phyloP scores from a whole-genome alignment of 352 stramenopile genomes.

The Phytophthora pisi region DNA sequence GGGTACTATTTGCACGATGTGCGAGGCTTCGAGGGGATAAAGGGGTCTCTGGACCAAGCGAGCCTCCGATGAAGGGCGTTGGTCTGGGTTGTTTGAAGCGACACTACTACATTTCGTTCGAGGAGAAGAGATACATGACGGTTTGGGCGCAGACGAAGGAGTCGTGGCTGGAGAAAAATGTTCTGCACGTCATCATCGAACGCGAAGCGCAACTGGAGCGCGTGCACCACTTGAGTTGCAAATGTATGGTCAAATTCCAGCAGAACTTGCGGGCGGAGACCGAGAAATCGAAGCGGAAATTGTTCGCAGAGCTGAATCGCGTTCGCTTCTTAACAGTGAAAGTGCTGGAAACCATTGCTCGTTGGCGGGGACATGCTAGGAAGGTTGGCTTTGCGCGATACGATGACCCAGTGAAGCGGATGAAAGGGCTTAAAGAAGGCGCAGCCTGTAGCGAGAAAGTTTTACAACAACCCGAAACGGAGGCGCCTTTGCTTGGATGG shows the following conservation, averaged over 20 bases:
- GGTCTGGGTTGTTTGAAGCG: slow-evolving; percentile 68
- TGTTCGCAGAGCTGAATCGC: slow-evolving; percentile 57
- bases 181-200: slow-evolving; percentile 59
- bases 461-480: slow-evolving; percentile 8
- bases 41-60: background rate
- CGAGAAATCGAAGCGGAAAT: slow-evolving; percentile 33
- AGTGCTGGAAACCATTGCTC: slow-evolving; percentile 69
- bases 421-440: background rate
- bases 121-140: slow-evolving; percentile 66
- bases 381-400: slow-evolving; percentile 56
- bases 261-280: slow-evolving; percentile 63
- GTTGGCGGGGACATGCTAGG: slow-evolving; percentile 60
- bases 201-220: slow-evolving; percentile 63
- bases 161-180: slow-evolving; percentile 67
- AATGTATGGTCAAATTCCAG: slow-evolving; percentile 75
- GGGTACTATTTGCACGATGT: slow-evolving; percentile 72
- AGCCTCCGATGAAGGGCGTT: slow-evolving; percentile 20
- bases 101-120: slow-evolving; percentile 74
- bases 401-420: slow-evolving; percentile 20
- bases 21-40: slow-evolving; percentile 27
- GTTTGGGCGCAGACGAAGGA: slow-evolving; percentile 69
- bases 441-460: background rate
- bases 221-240: slow-evolving; percentile 37
- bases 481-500: slow-evolving; percentile 54
- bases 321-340: slow-evolving; percentile 73